A percentile compares a stretch with the other conserved stretches of the same genome.
phyloP scores from a whole-genome alignment of 306 rosid genomes.

The Hippophae gyantsensis region DNA sequence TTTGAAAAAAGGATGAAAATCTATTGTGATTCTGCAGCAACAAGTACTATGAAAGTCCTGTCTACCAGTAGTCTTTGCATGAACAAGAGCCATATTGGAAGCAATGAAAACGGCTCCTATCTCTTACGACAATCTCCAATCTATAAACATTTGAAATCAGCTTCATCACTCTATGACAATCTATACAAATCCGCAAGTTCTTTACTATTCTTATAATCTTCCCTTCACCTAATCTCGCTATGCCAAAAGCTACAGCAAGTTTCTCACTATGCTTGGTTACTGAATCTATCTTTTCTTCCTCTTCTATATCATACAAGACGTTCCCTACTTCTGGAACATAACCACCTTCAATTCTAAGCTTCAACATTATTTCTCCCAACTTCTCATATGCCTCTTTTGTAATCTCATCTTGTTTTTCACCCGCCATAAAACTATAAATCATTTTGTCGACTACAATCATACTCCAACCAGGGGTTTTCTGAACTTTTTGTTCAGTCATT shows the following conservation, averaged over 20 bases:
- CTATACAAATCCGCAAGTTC: constrained; percentile 70
- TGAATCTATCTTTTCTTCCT: constrained; percentile 73
- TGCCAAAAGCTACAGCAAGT: constrained; percentile 80
- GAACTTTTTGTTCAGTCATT: constrained; percentile 47
- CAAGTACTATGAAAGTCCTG: background rate
- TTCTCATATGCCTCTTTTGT: constrained; percentile 58
- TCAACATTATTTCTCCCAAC: constrained; percentile 54
- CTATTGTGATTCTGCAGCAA: no score
- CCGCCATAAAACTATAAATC: constrained; percentile 58
- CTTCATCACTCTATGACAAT: constrained; percentile 79
- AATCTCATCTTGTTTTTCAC: constrained; percentile 45
- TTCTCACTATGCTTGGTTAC: constrained; percentile 76
- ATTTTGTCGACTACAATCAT: constrained; percentile 67
- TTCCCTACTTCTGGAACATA: constrained; percentile 50
- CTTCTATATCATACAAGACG: constrained; percentile 77
- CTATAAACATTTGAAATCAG: constrained; percentile 57
- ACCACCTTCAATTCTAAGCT: constrained; percentile 47
- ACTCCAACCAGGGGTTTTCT: constrained; percentile 75
- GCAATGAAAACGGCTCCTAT: constrained; percentile 81
- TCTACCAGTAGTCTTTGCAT: constrained; percentile 73
- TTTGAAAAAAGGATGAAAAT: no score
- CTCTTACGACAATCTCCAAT: constrained; percentile 62
- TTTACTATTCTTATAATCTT: constrained; percentile 57
- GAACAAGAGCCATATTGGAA: constrained; percentile 64
- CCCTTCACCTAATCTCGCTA: constrained; percentile 47